phyloP scores from a whole-genome alignment of 2,329 filamentous ascomycete species.

The Sporothrix protearum region DNA sequence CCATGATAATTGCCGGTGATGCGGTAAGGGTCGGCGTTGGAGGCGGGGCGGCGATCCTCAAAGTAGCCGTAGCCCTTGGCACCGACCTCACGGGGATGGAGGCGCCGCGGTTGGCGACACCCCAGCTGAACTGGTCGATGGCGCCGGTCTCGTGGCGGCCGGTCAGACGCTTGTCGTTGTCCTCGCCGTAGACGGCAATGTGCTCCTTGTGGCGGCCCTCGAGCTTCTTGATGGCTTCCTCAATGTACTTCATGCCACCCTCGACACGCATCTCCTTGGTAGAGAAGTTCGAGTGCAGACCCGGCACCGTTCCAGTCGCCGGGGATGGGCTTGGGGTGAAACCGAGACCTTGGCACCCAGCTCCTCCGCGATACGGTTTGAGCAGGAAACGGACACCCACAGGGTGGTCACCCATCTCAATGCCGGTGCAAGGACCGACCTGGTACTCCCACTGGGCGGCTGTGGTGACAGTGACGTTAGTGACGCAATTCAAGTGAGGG shows the following conservation, averaged over 20 bases:
- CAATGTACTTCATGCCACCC: conserved; percentile 93
- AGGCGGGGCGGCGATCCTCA: conserved; percentile 61
- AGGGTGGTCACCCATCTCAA: conserved; percentile 82
- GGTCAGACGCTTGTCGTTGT: conserved; percentile 91
- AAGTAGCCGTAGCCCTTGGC: conserved; percentile 70
- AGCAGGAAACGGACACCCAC: conserved; percentile 91
- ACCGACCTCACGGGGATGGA: conserved; percentile 67
- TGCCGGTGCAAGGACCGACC: conserved; percentile 30
- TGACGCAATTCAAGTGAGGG: background rate
- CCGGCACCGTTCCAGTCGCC: conserved; percentile 84
- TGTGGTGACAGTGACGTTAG: background rate
- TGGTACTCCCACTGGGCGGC: conserved; percentile 32
- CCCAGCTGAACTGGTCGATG: conserved; percentile 91
- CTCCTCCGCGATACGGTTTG: conserved; percentile 73
- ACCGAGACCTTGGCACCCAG: conserved; percentile 95
- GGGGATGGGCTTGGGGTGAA: conserved; percentile 87
- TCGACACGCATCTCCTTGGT: conserved; percentile 83
- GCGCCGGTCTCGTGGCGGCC: conserved; percentile 90
- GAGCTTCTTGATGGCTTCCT: conserved; percentile 79
- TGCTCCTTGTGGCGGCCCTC: conserved; percentile 74
- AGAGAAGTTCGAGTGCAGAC: conserved; percentile 83
- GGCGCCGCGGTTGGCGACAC: conserved; percentile 91
- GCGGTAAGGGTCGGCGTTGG: conserved; percentile 78
- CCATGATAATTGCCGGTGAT: conserved; percentile 44
- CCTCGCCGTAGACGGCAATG: conserved; percentile 89